Conservation (phyloP, 202 grass and related monocot species). For the Brachypodium distachyon region DNA sequence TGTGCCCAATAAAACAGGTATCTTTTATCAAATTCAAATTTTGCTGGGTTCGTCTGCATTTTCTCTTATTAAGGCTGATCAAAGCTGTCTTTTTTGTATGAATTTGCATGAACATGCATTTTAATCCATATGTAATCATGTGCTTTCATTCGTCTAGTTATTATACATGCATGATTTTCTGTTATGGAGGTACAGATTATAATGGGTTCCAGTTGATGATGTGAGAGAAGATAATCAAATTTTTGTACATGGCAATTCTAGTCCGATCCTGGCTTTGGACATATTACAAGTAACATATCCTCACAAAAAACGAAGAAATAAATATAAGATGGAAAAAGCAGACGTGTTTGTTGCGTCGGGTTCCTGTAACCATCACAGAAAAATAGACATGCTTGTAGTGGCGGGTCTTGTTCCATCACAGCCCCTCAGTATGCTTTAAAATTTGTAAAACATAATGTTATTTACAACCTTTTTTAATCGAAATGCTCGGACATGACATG, state of each 20-base stretch:
- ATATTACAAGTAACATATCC: too few species aligned
- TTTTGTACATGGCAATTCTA: neutral
- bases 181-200: neutral
- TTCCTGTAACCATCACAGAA: too few species aligned
- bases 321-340: too few species aligned
- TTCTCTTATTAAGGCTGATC: neutral
- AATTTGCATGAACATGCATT: neutral
- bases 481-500: neutral
- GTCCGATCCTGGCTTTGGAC: neutral
- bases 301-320: too few species aligned
- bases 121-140: neutral
- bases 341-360: too few species aligned
- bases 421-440: neutral
- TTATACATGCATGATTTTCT: neutral
- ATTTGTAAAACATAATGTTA: neutral
- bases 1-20: constrained; percentile 96
- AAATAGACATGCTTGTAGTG: too few species aligned
- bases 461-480: neutral
- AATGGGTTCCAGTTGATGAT: neutral
- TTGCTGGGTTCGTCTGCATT: neutral
- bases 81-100: neutral
- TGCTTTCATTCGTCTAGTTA: neutral
- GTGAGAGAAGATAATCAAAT: neutral
- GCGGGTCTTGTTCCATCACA: too few species aligned
- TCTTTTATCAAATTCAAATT: neutral